Conservation (phyloP, 2,329 filamentous ascomycete genomes). For the Arthrobotrys sphaeroides region DNA sequence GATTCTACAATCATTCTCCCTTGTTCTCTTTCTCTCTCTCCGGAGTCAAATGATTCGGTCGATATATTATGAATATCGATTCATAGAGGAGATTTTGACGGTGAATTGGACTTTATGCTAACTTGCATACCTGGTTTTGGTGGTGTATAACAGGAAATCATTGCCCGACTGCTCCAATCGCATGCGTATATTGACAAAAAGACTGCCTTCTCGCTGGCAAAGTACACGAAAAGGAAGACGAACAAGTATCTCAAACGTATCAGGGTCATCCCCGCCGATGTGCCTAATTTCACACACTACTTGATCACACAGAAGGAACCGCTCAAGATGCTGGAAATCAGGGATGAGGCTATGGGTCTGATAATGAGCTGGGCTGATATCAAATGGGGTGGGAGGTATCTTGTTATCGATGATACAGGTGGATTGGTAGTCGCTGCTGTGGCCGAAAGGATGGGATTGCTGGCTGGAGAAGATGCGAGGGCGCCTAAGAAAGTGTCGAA, state of each 20-base stretch:
- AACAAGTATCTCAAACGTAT: constrained; percentile 93
- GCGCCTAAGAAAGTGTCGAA: constrained; percentile 81
- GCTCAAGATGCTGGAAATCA: constrained; percentile 81
- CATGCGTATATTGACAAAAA: constrained; percentile 93
- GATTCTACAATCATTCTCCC: constrained; percentile 28
- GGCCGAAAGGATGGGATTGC: constrained; percentile 86
- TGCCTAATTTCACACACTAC: constrained; percentile 78
- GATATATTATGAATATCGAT: neutral
- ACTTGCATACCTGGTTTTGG: neutral
- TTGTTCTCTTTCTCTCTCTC: neutral
- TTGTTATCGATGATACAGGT: constrained; percentile 86
- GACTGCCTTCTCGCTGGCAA: constrained; percentile 89
- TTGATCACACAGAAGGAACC: constrained; percentile 82
- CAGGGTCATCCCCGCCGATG: constrained; percentile 82
- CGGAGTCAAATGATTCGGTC: constrained; percentile 2
- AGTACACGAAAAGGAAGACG: constrained; percentile 93
- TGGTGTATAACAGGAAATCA: constrained; percentile 76
- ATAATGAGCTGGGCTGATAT: constrained; percentile 90
- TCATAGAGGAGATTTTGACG: neutral
- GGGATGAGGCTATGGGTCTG: constrained; percentile 83
- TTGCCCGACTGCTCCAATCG: constrained; percentile 89
- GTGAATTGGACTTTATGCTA: constrained; percentile 26
- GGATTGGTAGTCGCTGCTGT: constrained; percentile 83
- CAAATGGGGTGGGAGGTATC: constrained; percentile 78
- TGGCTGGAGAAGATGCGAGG: constrained; percentile 77